These are phyloP conservation scores for Balakata baccata DNA, from an alignment of 345 rosid genomes.

Conservation along the genomic window DNA sequence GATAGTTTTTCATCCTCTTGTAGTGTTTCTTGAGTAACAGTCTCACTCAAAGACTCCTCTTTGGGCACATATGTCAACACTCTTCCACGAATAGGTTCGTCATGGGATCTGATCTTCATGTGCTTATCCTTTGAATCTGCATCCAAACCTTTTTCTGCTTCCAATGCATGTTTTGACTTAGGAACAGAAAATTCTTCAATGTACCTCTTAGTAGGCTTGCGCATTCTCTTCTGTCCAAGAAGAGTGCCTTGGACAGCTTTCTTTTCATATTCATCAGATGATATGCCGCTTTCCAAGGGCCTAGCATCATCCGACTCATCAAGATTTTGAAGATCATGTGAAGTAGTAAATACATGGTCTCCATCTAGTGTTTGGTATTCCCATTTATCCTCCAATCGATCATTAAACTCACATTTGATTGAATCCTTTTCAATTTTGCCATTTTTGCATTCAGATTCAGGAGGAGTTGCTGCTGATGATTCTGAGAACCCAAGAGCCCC, in stretches of 20 bases:
- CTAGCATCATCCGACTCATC: constrained; percentile 45
- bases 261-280: constrained; percentile 37
- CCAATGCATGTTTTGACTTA: constrained; percentile 17
- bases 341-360: constrained; percentile 13
- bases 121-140: constrained; percentile 8
- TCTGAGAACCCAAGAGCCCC: constrained; percentile 46
- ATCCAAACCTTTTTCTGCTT: neutral
- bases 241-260: constrained; percentile 21
- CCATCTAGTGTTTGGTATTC: constrained; percentile 23
- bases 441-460: constrained; percentile 38
- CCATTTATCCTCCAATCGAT: constrained; percentile 21
- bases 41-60: constrained; percentile 14
- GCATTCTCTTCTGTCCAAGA: constrained; percentile 39
- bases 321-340: constrained; percentile 25
- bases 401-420: constrained; percentile 19
- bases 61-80: neutral
- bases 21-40: neutral
- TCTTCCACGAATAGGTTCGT: neutral
- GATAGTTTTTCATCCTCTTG: constrained; percentile 20
- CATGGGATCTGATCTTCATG: neutral
- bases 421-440: constrained; percentile 27
- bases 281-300: constrained; percentile 37
- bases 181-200: constrained; percentile 45
- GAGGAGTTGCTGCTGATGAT: constrained; percentile 41
- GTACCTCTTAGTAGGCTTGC: constrained; percentile 49